Evolutionary conservation across 805 yeast genomes (phyloP).

Genomic region (Myxozyma kluyveri): DNA sequence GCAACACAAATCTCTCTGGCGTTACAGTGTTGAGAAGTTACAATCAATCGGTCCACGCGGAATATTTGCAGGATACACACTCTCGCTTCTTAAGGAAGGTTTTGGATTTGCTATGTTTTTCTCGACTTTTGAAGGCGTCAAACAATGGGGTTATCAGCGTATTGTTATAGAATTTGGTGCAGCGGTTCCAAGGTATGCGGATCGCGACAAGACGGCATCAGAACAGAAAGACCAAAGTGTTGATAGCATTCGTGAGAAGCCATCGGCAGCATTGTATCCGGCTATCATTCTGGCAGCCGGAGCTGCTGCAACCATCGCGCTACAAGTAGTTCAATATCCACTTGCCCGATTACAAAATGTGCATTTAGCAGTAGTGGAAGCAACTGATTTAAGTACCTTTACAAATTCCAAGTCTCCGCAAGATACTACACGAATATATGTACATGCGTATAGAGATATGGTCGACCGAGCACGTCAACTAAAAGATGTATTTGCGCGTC

Average conservation of each 20-base stretch:
- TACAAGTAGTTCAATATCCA: conserved; percentile 81
- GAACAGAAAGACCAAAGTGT: conserved; percentile 3
- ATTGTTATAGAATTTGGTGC: conserved; percentile 18
- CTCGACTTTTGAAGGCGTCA: conserved; percentile 58
- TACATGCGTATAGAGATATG: conserved; percentile 75
- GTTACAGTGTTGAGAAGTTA: conserved; percentile 66
- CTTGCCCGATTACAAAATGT: conserved; percentile 73
- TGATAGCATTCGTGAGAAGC: conserved; percentile 15
- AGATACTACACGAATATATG: conserved; percentile 45
- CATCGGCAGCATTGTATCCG: conserved; percentile 48
- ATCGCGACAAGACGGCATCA: conserved; percentile 6
- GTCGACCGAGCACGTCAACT: conserved; percentile 53
- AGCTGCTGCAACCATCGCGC: conserved; percentile 74
- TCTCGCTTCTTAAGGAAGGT: conserved; percentile 73
- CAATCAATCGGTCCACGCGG: conserved; percentile 74
- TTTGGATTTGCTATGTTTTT: conserved; percentile 60
- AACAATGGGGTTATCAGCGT: conserved; percentile 40
- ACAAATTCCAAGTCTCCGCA: conserved; percentile 32
- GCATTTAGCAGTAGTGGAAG: conserved; percentile 75
- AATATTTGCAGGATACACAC: conserved; percentile 84
- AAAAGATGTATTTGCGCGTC: conserved; percentile 27
- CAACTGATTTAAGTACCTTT: conserved; percentile 60
- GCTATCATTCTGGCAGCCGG: conserved; percentile 78
- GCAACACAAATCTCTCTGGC: conserved; percentile 64
- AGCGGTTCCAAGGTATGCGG: conserved; percentile 26